Percentiles rank a stretch among this genome's conserved stretches.
Evolutionary conservation across 192 early-diverging fungal genomes (phyloP).

Genomic region (Backusella tuberculispora): DNA sequence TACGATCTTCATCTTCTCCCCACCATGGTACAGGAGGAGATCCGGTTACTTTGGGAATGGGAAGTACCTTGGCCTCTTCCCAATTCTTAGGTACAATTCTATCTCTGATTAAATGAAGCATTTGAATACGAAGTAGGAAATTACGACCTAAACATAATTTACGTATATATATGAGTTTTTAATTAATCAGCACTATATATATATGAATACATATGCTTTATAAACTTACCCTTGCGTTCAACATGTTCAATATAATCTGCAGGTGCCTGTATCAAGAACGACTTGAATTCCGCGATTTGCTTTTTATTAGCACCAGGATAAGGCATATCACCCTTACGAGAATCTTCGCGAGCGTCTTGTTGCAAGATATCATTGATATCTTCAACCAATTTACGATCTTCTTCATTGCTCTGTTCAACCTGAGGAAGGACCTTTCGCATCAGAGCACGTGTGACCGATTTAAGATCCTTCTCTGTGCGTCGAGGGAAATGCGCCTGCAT

Average conservation of each 20-base stretch:
- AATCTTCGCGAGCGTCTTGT: conserved; percentile 46
- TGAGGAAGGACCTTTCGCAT: conserved; percentile 54
- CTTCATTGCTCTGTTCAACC: conserved; percentile 50
- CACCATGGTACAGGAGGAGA: conserved; percentile 68
- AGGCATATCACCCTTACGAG: conserved; percentile 56
- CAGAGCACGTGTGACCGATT: conserved; percentile 57
- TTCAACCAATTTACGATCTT: conserved; percentile 61
- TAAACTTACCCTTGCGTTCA: conserved; percentile 55
- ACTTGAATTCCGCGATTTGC: conserved; percentile 68
- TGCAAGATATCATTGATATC: conserved; percentile 64
- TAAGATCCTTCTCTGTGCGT: conserved; percentile 60
- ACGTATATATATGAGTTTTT: no score
- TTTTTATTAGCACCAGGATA: conserved; percentile 67
- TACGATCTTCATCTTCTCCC: conserved; percentile 78
- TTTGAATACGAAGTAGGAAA: conserved; percentile 70
- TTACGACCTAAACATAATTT: conserved; percentile 50
- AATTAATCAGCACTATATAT: no score
- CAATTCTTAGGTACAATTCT: conserved; percentile 67
- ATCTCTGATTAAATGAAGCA: conserved; percentile 77
- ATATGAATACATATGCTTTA: background rate
- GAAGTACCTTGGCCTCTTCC: conserved; percentile 60
- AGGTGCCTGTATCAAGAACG: conserved; percentile 72
- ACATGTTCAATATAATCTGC: conserved; percentile 78
- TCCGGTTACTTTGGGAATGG: conserved; percentile 70
- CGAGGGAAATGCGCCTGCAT: conserved; percentile 61